phyloP scores from a whole-genome alignment of 2,329 filamentous ascomycete genomes.

The Fusarium nanum region DNA sequence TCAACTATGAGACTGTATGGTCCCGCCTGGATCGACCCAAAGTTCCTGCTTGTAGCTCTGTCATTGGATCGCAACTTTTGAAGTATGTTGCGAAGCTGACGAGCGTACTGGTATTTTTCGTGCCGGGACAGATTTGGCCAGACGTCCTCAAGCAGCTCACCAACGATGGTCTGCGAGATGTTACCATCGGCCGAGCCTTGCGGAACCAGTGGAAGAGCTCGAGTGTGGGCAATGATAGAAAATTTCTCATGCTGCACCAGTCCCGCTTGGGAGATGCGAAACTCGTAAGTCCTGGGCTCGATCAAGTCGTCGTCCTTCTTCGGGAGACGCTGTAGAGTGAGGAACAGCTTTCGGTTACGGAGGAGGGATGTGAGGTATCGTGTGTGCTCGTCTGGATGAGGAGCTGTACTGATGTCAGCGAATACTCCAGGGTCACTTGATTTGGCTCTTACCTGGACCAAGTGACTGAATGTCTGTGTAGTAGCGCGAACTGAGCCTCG shows the following conservation, averaged over 20 bases:
- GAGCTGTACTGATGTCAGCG: conserved; percentile 24
- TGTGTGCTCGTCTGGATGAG: conserved; percentile 24
- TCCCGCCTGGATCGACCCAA: conserved; percentile 41
- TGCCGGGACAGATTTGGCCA: conserved; percentile 42
- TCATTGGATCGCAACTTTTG: conserved; percentile 34
- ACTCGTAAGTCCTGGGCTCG: conserved; percentile 15
- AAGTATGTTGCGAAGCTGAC: conserved; percentile 47
- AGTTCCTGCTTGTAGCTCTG: not conserved
- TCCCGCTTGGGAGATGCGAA: conserved; percentile 39
- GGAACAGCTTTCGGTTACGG: conserved; percentile 22
- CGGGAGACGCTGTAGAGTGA: conserved; percentile 14
- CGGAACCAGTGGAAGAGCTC: conserved; percentile 26
- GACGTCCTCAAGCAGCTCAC: conserved; percentile 47
- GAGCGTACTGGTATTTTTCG: conserved; percentile 42
- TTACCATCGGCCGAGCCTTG: conserved; percentile 12
- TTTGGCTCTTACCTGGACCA: conserved; percentile 27
- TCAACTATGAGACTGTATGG: conserved; percentile 46
- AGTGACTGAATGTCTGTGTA: conserved; percentile 31
- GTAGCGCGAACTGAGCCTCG: not conserved
- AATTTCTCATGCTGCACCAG: conserved; percentile 35
- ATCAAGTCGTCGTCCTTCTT: conserved; percentile 3
- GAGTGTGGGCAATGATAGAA: conserved; percentile 19
- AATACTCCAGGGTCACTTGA: not conserved
- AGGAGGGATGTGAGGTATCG: conserved; percentile 36
- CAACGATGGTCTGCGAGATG: conserved; percentile 30